phyloP scores from a whole-genome alignment of 2,329 filamentous ascomycete genomes.

The Cryphonectria carpinicola region DNA sequence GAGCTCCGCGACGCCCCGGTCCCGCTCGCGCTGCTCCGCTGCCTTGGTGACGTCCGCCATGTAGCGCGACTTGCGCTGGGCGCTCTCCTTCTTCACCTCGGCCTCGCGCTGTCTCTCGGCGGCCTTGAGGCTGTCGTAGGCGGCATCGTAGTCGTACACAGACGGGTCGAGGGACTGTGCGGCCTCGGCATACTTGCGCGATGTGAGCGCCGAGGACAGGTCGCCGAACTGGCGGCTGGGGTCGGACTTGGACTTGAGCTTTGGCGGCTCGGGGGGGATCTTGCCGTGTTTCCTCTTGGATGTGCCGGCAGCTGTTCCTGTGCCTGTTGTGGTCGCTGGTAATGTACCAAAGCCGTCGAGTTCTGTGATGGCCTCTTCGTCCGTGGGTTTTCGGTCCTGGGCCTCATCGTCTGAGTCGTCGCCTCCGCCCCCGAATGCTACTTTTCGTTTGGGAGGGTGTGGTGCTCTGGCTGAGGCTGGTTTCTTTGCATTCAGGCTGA shows the following conservation, averaged over 20 bases:
- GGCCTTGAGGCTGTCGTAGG: slow-evolving; percentile 77
- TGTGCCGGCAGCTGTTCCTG: slow-evolving; percentile 10
- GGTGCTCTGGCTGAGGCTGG: slow-evolving; percentile 52
- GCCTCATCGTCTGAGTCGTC: slow-evolving; percentile 60
- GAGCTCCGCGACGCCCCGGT: slow-evolving; percentile 77
- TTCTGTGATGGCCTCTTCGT: slow-evolving; percentile 57
- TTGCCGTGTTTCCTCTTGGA: slow-evolving; percentile 40
- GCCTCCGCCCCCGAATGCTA: slow-evolving; percentile 62
- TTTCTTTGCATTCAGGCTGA: slow-evolving; percentile 67
- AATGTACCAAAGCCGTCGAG: slow-evolving; percentile 54
- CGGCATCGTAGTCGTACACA: slow-evolving; percentile 84
- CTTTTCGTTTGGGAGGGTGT: slow-evolving; percentile 54
- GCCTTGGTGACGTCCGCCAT: slow-evolving; percentile 75
- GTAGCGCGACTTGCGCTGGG: slow-evolving; percentile 73
- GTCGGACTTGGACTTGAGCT: slow-evolving; percentile 48
- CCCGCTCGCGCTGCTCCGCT: slow-evolving; percentile 76
- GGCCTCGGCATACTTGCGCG: slow-evolving; percentile 65
- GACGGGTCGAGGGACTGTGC: slow-evolving; percentile 71
- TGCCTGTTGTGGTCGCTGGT: slow-evolving; percentile 23
- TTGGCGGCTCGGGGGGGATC: slow-evolving; percentile 45
- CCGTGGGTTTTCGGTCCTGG: slow-evolving; percentile 42
- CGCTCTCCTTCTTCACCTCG: slow-evolving; percentile 55
- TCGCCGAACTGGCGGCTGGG: slow-evolving; percentile 61
- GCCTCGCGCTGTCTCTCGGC: slow-evolving; percentile 57
- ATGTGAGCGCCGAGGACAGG: slow-evolving; percentile 66